Evolutionary conservation across 2,329 filamentous ascomycete genomes (phyloP).

Genomic region (Cytospora leucostoma): DNA sequence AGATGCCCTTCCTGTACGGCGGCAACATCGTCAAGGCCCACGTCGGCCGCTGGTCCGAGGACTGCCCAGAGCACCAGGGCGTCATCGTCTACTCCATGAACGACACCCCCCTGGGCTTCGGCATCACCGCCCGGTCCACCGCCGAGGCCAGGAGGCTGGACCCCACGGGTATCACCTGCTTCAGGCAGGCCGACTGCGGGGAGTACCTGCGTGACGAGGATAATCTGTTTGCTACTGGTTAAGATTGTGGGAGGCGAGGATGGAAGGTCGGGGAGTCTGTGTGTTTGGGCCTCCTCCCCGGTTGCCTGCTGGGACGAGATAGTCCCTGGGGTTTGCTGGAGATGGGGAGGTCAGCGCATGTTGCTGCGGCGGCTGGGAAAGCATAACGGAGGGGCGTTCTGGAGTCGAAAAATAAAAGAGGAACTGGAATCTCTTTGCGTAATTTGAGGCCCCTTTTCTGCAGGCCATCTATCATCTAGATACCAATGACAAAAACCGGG

Average conservation of each 20-base stretch:
- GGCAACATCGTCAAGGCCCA: conserved; percentile 74
- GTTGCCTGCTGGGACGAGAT: background rate
- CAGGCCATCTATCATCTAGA: conserved; percentile 15
- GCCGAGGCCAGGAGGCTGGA: conserved; percentile 82
- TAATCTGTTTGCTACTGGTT: conserved; percentile 61
- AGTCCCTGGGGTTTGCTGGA: background rate
- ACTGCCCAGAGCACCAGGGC: conserved; percentile 90
- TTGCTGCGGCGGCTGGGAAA: conserved; percentile 5
- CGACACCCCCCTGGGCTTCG: conserved; percentile 91
- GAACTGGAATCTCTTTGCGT: background rate
- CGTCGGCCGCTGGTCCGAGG: conserved; percentile 82
- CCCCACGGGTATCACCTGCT: conserved; percentile 85
- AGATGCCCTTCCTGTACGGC: conserved; percentile 96
- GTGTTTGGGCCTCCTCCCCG: background rate
- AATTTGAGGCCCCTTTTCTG: background rate
- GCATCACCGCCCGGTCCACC: conserved; percentile 84
- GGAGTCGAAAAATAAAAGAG: conserved; percentile 15
- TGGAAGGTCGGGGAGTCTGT: too few species aligned
- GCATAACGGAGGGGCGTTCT: conserved; percentile 33
- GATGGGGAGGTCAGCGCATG: background rate
- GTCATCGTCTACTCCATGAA: conserved; percentile 90
- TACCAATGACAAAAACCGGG: conserved; percentile 7
- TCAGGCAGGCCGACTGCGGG: conserved; percentile 90
- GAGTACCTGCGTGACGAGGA: conserved; percentile 89
- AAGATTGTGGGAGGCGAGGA: conserved; percentile 25